Percentiles rank a stretch among this genome's conserved stretches.
phyloP scores from a whole-genome alignment of 2,329 filamentous ascomycete species.

The Epichloe glyceriae region DNA sequence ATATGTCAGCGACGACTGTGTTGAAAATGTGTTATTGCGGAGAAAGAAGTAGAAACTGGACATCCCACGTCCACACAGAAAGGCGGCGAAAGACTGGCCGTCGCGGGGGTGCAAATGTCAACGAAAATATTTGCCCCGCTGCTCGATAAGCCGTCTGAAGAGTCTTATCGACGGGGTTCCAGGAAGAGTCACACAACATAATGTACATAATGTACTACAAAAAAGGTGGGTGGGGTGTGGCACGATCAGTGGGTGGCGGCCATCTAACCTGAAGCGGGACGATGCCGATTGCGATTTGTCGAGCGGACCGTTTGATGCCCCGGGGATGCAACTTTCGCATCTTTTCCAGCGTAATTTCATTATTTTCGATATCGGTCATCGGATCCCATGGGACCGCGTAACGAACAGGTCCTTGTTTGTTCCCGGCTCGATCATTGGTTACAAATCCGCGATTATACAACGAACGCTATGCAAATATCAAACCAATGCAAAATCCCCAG shows the following conservation, averaged over 20 bases:
- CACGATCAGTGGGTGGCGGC: too few species aligned
- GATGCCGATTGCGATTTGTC: background rate
- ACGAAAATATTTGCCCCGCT: slow-evolving; percentile 24
- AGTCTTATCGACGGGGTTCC: slow-evolving; percentile 15
- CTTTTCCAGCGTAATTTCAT: too few species aligned
- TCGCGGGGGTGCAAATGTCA: slow-evolving; percentile 6
- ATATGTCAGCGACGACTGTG: slow-evolving; percentile 6
- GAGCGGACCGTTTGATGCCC: too few species aligned
- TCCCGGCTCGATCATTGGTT: too few species aligned
- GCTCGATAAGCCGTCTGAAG: slow-evolving; percentile 22
- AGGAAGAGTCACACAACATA: background rate
- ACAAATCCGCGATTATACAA: background rate
- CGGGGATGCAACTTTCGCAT: too few species aligned
- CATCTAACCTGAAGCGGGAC: background rate
- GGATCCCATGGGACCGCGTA: too few species aligned
- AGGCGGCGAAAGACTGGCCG: background rate
- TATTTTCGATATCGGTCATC: too few species aligned
- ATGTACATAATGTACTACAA: too few species aligned
- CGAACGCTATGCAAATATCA: background rate
- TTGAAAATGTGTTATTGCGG: slow-evolving; percentile 6
- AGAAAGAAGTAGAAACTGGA: background rate
- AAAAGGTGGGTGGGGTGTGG: background rate
- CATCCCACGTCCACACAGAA: background rate
- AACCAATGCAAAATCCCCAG: background rate
- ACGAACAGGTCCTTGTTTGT: too few species aligned